These are phyloP conservation scores for Yarrowia hollandica DNA, from an alignment of 805 yeast genomes.

Conservation along the genomic window DNA sequence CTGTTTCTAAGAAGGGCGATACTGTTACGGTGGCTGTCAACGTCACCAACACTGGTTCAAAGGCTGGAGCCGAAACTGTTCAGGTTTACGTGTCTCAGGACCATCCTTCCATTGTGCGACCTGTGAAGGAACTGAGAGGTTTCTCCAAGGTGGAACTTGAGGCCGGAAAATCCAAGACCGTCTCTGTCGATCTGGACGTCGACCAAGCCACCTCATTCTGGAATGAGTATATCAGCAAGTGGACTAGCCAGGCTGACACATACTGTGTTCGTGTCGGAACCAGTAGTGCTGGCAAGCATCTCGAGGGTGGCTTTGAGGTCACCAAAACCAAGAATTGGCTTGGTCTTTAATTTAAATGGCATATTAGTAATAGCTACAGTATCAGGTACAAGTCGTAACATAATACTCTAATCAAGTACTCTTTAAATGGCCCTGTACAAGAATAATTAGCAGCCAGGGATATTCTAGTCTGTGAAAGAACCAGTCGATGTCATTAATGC, in stretches of 20 bases:
- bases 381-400: no score
- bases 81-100: conserved; percentile 16
- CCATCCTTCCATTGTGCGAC: conserved; percentile 1
- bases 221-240: conserved; percentile 23
- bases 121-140: conserved; percentile 9
- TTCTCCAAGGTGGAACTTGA: not conserved
- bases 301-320: not conserved
- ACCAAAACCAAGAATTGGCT: conserved; percentile 8
- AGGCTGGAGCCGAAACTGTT: conserved; percentile 4
- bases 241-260: not conserved
- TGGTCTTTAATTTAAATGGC: not conserved
- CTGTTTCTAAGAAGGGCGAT: conserved; percentile 36
- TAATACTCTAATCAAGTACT: not conserved
- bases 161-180: conserved; percentile 34
- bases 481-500: no score
- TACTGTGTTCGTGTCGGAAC: not conserved
- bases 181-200: conserved; percentile 10
- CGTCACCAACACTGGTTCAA: conserved; percentile 2
- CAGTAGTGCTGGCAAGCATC: conserved; percentile 13
- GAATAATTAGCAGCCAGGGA: no score
- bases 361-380: no score
- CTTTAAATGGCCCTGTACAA: no score
- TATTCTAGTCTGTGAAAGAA: no score
- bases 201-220: conserved; percentile 7
- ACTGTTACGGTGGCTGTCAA: not conserved